These are phyloP conservation scores for Globomyces sp. DNA, from an alignment of 371 early-diverging fungal species.

Conservation along the genomic window DNA sequence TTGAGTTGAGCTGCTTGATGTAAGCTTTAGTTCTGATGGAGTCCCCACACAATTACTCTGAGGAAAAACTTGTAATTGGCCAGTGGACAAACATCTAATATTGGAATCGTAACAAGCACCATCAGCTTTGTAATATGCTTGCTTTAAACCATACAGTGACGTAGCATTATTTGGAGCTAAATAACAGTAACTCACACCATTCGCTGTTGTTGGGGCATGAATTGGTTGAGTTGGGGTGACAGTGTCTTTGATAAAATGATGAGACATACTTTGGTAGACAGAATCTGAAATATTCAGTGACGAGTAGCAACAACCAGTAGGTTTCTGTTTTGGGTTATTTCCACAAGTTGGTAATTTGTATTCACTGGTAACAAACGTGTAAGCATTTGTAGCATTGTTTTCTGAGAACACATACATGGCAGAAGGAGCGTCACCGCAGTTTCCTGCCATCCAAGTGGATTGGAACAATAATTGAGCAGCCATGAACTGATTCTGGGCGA, in stretches of 20 bases:
- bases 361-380: background rate
- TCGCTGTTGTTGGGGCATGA: background rate
- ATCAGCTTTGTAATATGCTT: slow-evolving; percentile 2
- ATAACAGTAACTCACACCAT: background rate
- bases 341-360: background rate
- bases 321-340: background rate
- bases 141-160: background rate
- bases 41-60: background rate
- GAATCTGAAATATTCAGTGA: background rate
- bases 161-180: background rate
- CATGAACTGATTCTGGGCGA: too few relatives aligned
- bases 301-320: background rate
- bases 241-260: too few relatives aligned
- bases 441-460: slow-evolving; percentile 7
- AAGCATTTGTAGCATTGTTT: too few relatives aligned
- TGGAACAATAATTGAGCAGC: background rate
- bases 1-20: background rate
- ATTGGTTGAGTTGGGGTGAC: too few relatives aligned
- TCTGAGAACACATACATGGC: background rate
- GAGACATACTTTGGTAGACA: too few relatives aligned
- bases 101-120: background rate
- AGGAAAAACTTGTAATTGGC: background rate
- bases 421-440: slow-evolving; percentile 4
- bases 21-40: background rate
- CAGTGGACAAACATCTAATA: background rate